A percentile compares a stretch with the other conserved stretches of the same genome.
Conservation (phyloP, 768 basidiomycete genomes). For the Leccinum subtestaceum region DNA sequence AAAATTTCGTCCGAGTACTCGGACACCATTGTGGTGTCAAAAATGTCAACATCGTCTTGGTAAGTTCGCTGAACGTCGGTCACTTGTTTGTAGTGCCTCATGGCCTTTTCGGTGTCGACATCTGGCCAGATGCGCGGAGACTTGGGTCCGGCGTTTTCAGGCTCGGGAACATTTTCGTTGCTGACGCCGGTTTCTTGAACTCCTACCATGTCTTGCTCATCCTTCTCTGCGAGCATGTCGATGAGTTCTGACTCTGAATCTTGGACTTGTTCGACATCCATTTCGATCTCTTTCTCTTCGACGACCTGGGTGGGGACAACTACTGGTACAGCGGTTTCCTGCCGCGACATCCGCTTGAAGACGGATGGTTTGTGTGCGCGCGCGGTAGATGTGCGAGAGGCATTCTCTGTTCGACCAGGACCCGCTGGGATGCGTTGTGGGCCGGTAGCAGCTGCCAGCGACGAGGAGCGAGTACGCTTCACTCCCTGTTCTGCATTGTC, state of each 20-base stretch:
- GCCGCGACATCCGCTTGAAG: constrained; percentile 42
- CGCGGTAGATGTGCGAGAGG: constrained; percentile 32
- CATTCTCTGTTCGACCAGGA: constrained; percentile 48
- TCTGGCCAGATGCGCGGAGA: constrained; percentile 70
- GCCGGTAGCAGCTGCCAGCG: constrained; percentile 56
- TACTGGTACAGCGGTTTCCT: constrained; percentile 42
- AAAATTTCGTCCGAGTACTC: constrained; percentile 99
- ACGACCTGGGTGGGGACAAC: constrained; percentile 38
- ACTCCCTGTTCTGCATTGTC: constrained; percentile 50
- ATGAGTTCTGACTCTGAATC: constrained; percentile 40
- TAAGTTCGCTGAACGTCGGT: constrained; percentile 59
- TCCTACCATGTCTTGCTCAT: constrained; percentile 64
- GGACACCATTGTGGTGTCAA: constrained; percentile 90
- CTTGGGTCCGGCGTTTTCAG: constrained; percentile 38
- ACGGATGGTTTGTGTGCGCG: constrained; percentile 32
- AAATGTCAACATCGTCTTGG: constrained; percentile 69
- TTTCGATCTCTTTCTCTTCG: constrained; percentile 52
- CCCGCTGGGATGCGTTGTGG: constrained; percentile 71
- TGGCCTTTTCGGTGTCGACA: constrained; percentile 56
- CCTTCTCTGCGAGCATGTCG: constrained; percentile 45
- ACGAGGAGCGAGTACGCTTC: constrained; percentile 63
- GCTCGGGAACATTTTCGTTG: constrained; percentile 44
- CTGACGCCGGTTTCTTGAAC: constrained; percentile 40
- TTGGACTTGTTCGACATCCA: constrained; percentile 54
- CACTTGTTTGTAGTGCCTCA: constrained; percentile 60